Conservation (phyloP, 441 rosid genomes). For the Omphalea diandra region DNA sequence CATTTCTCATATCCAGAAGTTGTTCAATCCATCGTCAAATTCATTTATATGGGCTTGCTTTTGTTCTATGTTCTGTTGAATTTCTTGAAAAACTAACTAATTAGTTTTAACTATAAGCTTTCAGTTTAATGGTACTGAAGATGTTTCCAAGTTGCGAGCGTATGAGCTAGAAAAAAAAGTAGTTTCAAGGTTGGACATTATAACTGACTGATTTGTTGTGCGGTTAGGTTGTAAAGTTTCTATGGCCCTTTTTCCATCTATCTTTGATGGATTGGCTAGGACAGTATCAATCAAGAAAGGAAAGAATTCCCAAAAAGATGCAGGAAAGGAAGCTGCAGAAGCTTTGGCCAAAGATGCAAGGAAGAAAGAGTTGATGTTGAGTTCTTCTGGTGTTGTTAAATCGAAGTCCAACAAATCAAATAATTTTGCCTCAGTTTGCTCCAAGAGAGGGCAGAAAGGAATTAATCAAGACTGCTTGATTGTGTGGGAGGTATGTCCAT, state of each 20-base stretch:
- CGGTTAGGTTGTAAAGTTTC: conserved; percentile 1
- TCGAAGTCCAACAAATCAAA: conserved; percentile 43
- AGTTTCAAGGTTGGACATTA: too few species aligned
- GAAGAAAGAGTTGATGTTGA: conserved; percentile 56
- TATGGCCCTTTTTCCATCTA: conserved; percentile 49
- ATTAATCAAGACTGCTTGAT: conserved; percentile 73
- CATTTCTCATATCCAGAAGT: not conserved
- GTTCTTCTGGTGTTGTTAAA: conserved; percentile 60
- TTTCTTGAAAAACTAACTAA: too few species aligned
- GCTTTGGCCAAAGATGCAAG: conserved; percentile 62
- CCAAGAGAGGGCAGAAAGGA: conserved; percentile 82
- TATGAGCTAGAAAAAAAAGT: too few species aligned
- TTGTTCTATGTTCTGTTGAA: too few species aligned
- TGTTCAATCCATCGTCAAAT: too few species aligned
- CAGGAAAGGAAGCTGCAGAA: conserved; percentile 62
- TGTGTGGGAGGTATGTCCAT: conserved; percentile 90
- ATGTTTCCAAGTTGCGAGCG: too few species aligned
- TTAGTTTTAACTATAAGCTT: too few species aligned
- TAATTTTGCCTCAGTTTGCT: conserved; percentile 59
- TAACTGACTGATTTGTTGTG: not conserved
- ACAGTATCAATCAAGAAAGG: conserved; percentile 56
- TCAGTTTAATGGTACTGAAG: too few species aligned
- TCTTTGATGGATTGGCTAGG: conserved; percentile 61
- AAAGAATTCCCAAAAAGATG: conserved; percentile 34
- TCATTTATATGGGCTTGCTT: too few species aligned